Evolutionary conservation across 2,329 filamentous ascomycete species (phyloP).

Genomic region (Xylariaceae sp.): DNA sequence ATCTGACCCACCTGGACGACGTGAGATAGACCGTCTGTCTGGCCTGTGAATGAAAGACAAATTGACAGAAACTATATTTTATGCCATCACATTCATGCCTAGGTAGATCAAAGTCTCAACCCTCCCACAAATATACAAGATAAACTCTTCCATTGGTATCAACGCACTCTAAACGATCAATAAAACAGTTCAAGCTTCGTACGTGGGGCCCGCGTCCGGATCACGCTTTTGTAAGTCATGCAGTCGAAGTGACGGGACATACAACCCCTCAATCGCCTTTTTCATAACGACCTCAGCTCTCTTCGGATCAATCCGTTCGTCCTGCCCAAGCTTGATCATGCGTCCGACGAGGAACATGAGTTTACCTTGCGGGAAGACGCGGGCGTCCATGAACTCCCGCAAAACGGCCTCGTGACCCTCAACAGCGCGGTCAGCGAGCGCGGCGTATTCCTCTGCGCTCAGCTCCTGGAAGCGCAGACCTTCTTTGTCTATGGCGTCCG

Average conservation of each 20-base stretch:
- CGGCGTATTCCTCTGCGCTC: constrained; percentile 41
- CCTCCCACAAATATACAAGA: no score
- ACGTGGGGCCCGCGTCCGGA: no score
- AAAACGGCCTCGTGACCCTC: constrained; percentile 44
- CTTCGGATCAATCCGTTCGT: constrained; percentile 50
- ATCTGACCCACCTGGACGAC: no score
- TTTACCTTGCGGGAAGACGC: constrained; percentile 50
- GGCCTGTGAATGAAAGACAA: no score
- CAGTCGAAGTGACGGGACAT: constrained; percentile 20
- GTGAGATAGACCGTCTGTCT: no score
- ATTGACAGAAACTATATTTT: no score
- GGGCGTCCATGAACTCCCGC: constrained; percentile 39
- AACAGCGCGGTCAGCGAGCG: constrained; percentile 41
- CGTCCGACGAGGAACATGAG: constrained; percentile 56
- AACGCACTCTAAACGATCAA: no score
- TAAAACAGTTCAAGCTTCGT: no score
- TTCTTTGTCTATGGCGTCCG: constrained; percentile 40
- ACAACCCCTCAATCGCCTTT: constrained; percentile 26
- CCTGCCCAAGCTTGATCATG: constrained; percentile 50
- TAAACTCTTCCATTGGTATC: no score
- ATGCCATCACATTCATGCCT: no score
- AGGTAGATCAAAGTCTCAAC: no score
- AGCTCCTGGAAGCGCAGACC: constrained; percentile 53
- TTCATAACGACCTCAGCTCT: constrained; percentile 45
- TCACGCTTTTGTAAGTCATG: background rate